phyloP scores from a whole-genome alignment of 202 grass and related monocot genomes.

The Musa balbisiana region DNA sequence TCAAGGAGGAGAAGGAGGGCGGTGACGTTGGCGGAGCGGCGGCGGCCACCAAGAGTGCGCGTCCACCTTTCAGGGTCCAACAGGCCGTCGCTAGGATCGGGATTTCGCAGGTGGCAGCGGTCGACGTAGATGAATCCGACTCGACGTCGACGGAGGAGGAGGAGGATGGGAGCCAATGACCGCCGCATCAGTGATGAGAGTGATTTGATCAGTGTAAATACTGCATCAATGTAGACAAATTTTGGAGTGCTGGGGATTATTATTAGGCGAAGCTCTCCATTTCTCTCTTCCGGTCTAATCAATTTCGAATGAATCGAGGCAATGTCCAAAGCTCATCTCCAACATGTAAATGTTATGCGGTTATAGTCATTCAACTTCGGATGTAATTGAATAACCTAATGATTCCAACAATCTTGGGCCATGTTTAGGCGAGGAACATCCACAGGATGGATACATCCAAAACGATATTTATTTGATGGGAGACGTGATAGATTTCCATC shows the following conservation, averaged over 20 bases:
- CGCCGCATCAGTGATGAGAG: too few relatives aligned
- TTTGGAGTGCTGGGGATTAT: not conserved
- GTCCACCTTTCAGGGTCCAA: slow-evolving; percentile 37
- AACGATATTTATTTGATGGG: too few relatives aligned
- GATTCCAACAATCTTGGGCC: too few relatives aligned
- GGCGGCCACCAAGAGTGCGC: slow-evolving; percentile 25
- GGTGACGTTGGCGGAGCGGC: slow-evolving; percentile 4
- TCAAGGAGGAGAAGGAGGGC: slow-evolving; percentile 56
- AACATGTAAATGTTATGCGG: too few relatives aligned
- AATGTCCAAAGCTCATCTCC: too few relatives aligned
- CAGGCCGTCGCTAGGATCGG: slow-evolving; percentile 44
- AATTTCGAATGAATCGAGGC: too few relatives aligned
- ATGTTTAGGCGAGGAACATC: too few relatives aligned
- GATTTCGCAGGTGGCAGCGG: slow-evolving; percentile 70
- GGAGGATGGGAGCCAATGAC: slow-evolving; percentile 21
- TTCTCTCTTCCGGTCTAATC: not conserved
- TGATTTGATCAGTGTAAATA: not conserved
- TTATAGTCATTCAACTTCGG: too few relatives aligned
- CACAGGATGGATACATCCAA: too few relatives aligned
- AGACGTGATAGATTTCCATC: too few relatives aligned
- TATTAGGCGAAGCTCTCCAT: not conserved
- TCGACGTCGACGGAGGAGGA: slow-evolving; percentile 14
- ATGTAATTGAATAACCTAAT: too few relatives aligned
- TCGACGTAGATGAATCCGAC: slow-evolving; percentile 54
- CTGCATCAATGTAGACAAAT: not conserved